These are phyloP conservation scores for Arachis stenosperma DNA, from an alignment of 306 rosid genomes.

Conservation along the genomic window DNA sequence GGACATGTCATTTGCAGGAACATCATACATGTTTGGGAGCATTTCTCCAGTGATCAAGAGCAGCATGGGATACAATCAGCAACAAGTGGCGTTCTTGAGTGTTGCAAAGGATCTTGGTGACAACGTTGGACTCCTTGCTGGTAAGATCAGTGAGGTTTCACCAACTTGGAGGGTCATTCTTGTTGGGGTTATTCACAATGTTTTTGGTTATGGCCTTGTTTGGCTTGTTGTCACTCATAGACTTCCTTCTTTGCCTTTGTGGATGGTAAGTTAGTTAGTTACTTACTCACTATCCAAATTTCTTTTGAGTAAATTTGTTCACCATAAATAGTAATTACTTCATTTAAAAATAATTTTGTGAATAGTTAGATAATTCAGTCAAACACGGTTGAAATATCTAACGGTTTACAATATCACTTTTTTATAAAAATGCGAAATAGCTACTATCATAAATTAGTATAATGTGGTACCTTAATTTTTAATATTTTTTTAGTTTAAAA, in stretches of 20 bases:
- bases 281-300: not conserved
- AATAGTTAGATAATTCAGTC: no score
- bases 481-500: no score
- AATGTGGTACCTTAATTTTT: no score
- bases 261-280: conserved; percentile 58
- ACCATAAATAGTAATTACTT: no score
- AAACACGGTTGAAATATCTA: no score
- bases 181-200: conserved; percentile 62
- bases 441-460: no score
- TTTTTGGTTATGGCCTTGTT: conserved; percentile 71
- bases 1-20: conserved; percentile 78
- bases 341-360: no score
- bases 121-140: conserved; percentile 76
- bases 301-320: not conserved
- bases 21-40: conserved; percentile 86
- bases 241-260: conserved; percentile 61
- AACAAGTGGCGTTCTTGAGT: conserved; percentile 65
- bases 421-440: no score
- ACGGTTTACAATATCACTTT: no score
- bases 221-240: conserved; percentile 73
- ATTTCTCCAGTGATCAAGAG: conserved; percentile 83
- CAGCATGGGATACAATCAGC: conserved; percentile 71
- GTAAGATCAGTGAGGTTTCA: conserved; percentile 54
- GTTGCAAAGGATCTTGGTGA: conserved; percentile 88
- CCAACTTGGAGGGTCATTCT: conserved; percentile 61